These are phyloP conservation scores for Jasminum sambac DNA, from an alignment of 257 asterid genomes.

Conservation along the genomic window DNA sequence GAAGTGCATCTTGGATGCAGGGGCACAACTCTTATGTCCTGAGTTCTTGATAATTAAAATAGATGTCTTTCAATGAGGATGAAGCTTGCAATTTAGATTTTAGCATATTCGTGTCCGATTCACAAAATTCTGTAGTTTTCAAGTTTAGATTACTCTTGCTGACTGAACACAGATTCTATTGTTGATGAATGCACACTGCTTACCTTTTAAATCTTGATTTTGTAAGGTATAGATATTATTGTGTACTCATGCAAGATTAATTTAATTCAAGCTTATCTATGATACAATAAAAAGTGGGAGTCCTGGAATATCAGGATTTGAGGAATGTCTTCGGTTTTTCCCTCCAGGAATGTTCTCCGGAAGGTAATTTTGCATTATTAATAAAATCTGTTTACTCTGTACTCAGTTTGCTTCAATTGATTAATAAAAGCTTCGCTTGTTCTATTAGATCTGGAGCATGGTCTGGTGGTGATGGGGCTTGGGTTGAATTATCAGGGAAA, in stretches of 20 bases:
- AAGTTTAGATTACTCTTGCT: slow-evolving; percentile 9
- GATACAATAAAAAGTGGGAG: slow-evolving; percentile 87
- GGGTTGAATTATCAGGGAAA: slow-evolving; percentile 99
- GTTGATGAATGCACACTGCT: neutral
- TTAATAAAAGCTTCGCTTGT: slow-evolving; percentile 14
- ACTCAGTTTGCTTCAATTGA: slow-evolving; percentile 13
- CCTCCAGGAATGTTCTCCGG: slow-evolving; percentile 89
- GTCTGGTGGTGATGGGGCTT: slow-evolving; percentile 95
- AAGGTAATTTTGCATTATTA: slow-evolving; percentile 50
- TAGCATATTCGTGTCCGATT: slow-evolving; percentile 13
- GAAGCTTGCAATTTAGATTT: neutral
- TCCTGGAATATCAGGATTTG: slow-evolving; percentile 87
- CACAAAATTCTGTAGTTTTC: slow-evolving; percentile 19
- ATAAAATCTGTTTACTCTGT: slow-evolving; percentile 5
- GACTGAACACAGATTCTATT: slow-evolving; percentile 9
- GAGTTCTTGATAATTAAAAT: slow-evolving; percentile 7
- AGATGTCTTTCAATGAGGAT: neutral
- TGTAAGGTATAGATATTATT: slow-evolving; percentile 20
- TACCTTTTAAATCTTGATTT: slow-evolving; percentile 17
- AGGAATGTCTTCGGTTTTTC: slow-evolving; percentile 83
- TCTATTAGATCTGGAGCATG: slow-evolving; percentile 84
- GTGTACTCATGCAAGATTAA: slow-evolving; percentile 30
- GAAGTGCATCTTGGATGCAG: no score
- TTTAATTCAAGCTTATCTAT: slow-evolving; percentile 69
- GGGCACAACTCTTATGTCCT: neutral